These are phyloP conservation scores for Lactarius hatsudake DNA, from an alignment of 768 basidiomycete species.

Conservation along the genomic window DNA sequence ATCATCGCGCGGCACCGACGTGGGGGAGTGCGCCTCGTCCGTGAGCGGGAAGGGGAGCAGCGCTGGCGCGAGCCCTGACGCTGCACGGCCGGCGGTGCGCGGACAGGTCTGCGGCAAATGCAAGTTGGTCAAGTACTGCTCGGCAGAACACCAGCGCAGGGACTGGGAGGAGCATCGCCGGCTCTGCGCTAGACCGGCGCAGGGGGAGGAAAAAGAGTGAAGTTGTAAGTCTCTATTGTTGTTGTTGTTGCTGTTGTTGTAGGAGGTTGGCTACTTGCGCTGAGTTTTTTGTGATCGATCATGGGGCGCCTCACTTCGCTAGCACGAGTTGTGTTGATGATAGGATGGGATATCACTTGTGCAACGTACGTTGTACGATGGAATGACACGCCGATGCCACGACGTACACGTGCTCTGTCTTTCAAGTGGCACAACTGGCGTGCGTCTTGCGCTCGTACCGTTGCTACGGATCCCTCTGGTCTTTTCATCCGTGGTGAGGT, in stretches of 20 bases:
- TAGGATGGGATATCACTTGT: not conserved
- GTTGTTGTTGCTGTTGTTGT: no score
- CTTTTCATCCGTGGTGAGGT: not conserved
- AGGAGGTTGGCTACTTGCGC: no score
- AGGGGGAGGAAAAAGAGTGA: not conserved
- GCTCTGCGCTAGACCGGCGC: conserved; percentile 50
- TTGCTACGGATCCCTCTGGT: not conserved
- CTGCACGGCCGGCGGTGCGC: conserved; percentile 23
- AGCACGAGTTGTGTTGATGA: not conserved
- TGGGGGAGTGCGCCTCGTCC: conserved; percentile 34
- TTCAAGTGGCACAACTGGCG: not conserved
- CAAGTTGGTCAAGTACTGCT: conserved; percentile 76
- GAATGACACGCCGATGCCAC: not conserved
- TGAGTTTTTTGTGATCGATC: no score
- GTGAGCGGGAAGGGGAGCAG: conserved; percentile 23
- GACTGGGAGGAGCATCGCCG: conserved; percentile 79
- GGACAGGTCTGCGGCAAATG: conserved; percentile 76
- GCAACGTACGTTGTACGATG: not conserved
- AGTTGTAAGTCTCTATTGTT: conserved; percentile 6
- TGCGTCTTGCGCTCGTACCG: not conserved
- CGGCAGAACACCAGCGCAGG: conserved; percentile 66
- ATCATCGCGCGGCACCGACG: conserved; percentile 32
- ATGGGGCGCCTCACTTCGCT: not conserved
- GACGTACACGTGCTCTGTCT: not conserved
- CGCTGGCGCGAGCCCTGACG: conserved; percentile 19